Conservation (phyloP, 306 rosid species). For the Cucurbita argyrosperma region DNA sequence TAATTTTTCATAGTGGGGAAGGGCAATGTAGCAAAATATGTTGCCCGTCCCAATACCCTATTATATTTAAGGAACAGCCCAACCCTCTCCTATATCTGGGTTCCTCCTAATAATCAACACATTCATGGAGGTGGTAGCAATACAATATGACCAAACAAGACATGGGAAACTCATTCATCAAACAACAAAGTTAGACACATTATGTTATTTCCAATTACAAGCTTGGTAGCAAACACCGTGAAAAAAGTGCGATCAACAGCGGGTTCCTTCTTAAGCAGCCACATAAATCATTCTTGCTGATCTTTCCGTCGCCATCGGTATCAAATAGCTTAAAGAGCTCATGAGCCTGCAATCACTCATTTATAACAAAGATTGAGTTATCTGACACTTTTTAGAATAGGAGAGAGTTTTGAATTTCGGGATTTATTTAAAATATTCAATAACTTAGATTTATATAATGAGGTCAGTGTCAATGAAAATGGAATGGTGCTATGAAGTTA, state of each 20-base stretch:
- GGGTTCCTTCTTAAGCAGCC: conserved; percentile 56
- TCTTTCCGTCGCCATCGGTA: conserved; percentile 36
- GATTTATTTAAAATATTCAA: too few relatives aligned
- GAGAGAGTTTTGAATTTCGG: neutral
- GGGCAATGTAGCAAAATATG: neutral
- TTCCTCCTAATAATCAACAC: neutral
- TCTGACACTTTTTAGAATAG: neutral
- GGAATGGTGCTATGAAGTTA: neutral
- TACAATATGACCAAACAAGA: neutral
- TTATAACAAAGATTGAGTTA: neutral
- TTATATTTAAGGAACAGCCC: neutral
- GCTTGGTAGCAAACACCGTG: conserved; percentile 19
- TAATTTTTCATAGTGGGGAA: neutral
- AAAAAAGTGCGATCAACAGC: conserved; percentile 63
- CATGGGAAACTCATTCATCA: neutral
- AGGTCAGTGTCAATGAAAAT: neutral
- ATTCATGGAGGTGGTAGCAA: neutral
- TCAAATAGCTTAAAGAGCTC: conserved; percentile 48
- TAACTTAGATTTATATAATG: too few relatives aligned
- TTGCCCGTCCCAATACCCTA: conserved; percentile 1
- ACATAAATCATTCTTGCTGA: conserved; percentile 48
- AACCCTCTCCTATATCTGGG: neutral
- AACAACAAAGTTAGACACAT: neutral
- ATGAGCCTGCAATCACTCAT: conserved; percentile 36
- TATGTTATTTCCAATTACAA: neutral